Evolutionary conservation across 192 early-diverging fungal genomes (phyloP), one percentile per base, ranked within the genome.

Genomic region (Glomus cerebriforme): DNA sequence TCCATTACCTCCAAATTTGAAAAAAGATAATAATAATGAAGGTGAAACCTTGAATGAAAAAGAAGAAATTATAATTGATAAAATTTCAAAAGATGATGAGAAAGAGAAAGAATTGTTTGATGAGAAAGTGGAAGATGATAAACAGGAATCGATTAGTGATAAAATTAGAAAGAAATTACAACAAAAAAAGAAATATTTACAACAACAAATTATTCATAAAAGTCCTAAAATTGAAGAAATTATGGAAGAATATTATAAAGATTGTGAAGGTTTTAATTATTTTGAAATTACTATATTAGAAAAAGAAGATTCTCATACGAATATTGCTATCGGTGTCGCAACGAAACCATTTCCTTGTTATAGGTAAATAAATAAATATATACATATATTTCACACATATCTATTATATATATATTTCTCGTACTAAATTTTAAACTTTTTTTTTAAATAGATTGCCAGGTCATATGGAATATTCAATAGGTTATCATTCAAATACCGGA

Each of bases 401-500:
- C 10, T 9, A 43, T 43, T 43, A 0, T 43, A 6, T 9, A 9
- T 9, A 9, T 43, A 9, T 43, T 43, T 80, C 73, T n/a, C n/a
- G n/a, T n/a, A n/a, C n/a, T n/a, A n/a, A n/a, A n/a, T 70, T 86
- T 85, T 83, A 68, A 9, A 3, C 10, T 43, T 43, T 43, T 43
- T 43, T 64, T 29, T 27, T 27, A 10, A 24, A 63, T 19, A 67
- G 65, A 19, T 31, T 67, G 1, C 65, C 65, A 19, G 65, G 65
- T 67, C 34, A 67, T 31, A 34, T 7, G 4, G 29, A 29, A 34
- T n/a, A 29, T 35, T 67, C 65, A 19, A 27, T 67, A 67, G 34
- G 65, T 67, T 27, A 34, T 34, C 27, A 67, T 66, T 81, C 76
- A 17, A 60, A 82, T 65, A 82, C 76, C 27, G 87, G 87, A 1